Conservation (phyloP, 768 basidiomycete species). For the Lactarius indigo region DNA sequence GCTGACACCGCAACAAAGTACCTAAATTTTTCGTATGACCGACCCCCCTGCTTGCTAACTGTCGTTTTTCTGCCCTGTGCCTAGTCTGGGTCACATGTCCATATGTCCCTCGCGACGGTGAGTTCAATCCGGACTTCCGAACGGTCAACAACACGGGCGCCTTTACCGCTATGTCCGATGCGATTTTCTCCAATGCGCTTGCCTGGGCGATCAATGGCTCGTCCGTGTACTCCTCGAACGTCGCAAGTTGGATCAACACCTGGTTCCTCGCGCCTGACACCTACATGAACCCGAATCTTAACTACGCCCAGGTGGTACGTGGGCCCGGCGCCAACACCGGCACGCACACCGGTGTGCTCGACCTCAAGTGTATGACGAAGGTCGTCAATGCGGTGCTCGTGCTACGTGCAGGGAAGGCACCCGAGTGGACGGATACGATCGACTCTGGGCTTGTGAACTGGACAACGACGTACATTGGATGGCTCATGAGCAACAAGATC, state of each 20-base stretch:
- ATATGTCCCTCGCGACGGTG: slow-evolving; percentile 33
- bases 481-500: slow-evolving; percentile 30
- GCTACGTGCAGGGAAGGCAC: slow-evolving; percentile 27
- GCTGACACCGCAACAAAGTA: slow-evolving; percentile 31
- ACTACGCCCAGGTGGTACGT: slow-evolving; percentile 23
- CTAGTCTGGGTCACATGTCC: slow-evolving; percentile 31
- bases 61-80: background rate
- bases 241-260: slow-evolving; percentile 30
- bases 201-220: slow-evolving; percentile 32
- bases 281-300: slow-evolving; percentile 34
- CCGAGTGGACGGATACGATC: slow-evolving; percentile 30
- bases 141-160: slow-evolving; percentile 31
- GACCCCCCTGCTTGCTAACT: background rate
- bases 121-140: slow-evolving; percentile 33
- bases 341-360: slow-evolving; percentile 20
- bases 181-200: slow-evolving; percentile 34
- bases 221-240: slow-evolving; percentile 28
- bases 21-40: background rate
- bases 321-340: slow-evolving; percentile 12
- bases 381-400: slow-evolving; percentile 31
- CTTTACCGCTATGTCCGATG: slow-evolving; percentile 31
- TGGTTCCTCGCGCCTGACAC: slow-evolving; percentile 34
- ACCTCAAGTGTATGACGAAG: slow-evolving; percentile 33
- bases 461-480: slow-evolving; percentile 31
- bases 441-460: slow-evolving; percentile 31